Conservation (phyloP, 1,284 basidiomycete species). For the Trichosporon coremiiforme region DNA sequence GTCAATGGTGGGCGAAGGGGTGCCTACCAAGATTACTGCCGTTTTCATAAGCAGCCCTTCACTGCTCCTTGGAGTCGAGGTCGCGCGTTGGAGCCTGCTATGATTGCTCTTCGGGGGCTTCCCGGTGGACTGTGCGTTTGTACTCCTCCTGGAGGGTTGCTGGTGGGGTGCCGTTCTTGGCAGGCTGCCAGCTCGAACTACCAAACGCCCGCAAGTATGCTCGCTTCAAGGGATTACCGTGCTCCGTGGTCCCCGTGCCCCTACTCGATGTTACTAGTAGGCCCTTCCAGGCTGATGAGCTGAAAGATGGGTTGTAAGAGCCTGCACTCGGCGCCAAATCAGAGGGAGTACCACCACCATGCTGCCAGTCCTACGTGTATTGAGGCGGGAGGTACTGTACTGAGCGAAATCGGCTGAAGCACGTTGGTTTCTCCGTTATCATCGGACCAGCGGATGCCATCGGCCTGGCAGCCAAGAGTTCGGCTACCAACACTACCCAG, state of each 20-base stretch:
- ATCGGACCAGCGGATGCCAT: no score
- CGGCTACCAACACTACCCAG: background rate
- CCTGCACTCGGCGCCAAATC: no score
- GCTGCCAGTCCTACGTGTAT: background rate
- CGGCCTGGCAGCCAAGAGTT: no score
- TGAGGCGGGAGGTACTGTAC: background rate
- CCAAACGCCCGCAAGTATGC: background rate
- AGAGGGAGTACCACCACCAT: background rate
- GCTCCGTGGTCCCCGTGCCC: no score
- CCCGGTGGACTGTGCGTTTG: background rate
- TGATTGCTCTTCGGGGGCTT: background rate
- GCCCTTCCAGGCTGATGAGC: no score
- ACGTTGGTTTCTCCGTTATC: conserved; percentile 17
- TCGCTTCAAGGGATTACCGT: no score
- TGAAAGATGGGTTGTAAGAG: background rate
- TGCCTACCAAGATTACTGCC: no score
- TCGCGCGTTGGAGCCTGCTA: background rate
- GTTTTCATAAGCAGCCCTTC: background rate
- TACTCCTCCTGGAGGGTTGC: background rate
- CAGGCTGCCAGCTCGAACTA: background rate
- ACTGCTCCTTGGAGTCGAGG: background rate
- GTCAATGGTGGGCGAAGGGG: no score
- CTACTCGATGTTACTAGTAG: background rate
- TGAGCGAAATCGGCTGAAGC: background rate
- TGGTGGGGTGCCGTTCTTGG: background rate